phyloP scores from a whole-genome alignment of 257 asterid species.

The Solanum peruvianum region DNA sequence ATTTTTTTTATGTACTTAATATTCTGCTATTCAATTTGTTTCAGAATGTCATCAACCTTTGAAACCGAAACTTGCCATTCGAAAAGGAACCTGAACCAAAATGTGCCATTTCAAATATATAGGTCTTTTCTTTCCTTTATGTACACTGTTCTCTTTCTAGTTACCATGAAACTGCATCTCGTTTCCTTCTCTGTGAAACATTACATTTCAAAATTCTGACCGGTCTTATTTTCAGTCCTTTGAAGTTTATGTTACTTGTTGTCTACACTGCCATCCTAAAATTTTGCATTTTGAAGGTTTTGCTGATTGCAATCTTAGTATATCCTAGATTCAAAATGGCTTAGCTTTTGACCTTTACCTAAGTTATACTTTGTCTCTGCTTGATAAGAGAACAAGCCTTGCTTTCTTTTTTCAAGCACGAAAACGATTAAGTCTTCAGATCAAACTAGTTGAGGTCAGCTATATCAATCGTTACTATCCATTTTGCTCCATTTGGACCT shows the following conservation, averaged over 20 bases:
- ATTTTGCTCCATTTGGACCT: neutral
- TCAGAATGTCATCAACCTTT: neutral
- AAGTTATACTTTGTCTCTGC: neutral
- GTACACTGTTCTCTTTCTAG: neutral
- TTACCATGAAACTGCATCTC: neutral
- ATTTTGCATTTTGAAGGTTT: neutral
- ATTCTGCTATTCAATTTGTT: neutral
- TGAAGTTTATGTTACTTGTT: neutral
- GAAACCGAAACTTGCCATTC: neutral
- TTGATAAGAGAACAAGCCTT: neutral
- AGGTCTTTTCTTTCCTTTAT: neutral
- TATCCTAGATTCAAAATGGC: neutral
- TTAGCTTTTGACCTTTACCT: neutral
- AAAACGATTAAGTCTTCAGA: neutral
- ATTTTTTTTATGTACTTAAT: neutral
- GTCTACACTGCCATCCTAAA: neutral
- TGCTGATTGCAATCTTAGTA: neutral
- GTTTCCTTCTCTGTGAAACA: neutral
- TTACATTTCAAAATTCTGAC: neutral
- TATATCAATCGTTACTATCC: neutral
- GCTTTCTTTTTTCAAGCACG: neutral
- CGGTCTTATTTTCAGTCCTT: neutral
- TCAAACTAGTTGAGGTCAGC: neutral
- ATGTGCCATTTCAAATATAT: neutral
- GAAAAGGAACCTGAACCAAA: neutral